Evolutionary conservation across 1,284 basidiomycete genomes (phyloP), one percentile per base, ranked within the genome.

Genomic region (Mycena sp.): DNA sequence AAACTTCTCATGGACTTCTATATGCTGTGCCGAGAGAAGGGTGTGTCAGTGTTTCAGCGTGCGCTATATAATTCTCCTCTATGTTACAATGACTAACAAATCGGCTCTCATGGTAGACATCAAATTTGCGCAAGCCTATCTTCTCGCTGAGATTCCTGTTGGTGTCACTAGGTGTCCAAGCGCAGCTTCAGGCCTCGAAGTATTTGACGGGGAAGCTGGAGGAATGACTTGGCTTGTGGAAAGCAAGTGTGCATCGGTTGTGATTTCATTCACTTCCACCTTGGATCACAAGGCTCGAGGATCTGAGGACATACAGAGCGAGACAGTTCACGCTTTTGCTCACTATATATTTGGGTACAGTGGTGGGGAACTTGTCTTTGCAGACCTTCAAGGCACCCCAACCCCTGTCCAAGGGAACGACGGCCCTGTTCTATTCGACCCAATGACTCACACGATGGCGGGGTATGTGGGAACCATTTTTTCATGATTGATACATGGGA

Each of bases 341-440:
- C 56, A 58, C 48, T 51, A 50, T 32, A 37, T 28, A 23, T 58
- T 58, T 41, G 44, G 44, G 12, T 41, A 29, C 23, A 40, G 26
- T 19, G 19, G 51, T 10, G 30, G 37, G 14, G 12, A 23, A 9
- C 46, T 58, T 29, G 46, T 58, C 21, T 49, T 58, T 40, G 56
- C 56, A 30, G 56, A 58, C 41, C 37, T 58, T 38, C 56, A 58
- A 52, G 58, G 58, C 17, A 60, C 58, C 37, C 35, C 58, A 6
- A 50, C 38, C 38, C 37, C 4, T 23, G 49, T 60, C 7, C 11
- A 37, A n/a, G 49, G 58, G 4, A 52, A 60, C 25, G 58, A 60
- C 21, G 49, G 58, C 17, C 16, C 53, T 6, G 38, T 60, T 38
- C 29, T 60, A 6, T 53, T 60, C 17, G 58, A 60, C 30, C 40